These are phyloP conservation scores for Macrotyloma uniflorum DNA, from an alignment of 306 rosid species.

Conservation along the genomic window DNA sequence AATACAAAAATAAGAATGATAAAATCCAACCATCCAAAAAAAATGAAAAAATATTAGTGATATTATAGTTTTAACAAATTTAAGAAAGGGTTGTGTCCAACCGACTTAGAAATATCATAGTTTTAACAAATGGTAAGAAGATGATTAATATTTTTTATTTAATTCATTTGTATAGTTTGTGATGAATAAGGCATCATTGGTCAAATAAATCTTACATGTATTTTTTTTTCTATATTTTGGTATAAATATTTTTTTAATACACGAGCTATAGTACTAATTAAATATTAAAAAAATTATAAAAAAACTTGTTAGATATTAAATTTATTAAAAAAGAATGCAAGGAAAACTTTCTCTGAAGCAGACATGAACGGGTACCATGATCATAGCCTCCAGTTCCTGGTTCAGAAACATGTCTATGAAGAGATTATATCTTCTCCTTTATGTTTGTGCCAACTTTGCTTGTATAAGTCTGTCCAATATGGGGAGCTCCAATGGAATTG, in stretches of 20 bases:
- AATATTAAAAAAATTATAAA: neutral
- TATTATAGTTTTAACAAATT: too few species aligned
- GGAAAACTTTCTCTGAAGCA: neutral
- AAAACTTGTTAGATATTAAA: neutral
- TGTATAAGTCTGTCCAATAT: conserved; percentile 83
- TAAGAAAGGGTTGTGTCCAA: too few species aligned
- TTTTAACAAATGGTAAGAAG: too few species aligned
- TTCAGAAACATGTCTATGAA: conserved; percentile 35
- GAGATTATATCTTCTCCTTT: conserved; percentile 49
- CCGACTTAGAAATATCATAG: too few species aligned
- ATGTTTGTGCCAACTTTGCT: conserved; percentile 65
- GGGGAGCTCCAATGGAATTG: conserved; percentile 79
- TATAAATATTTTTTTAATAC: neutral
- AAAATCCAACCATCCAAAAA: too few species aligned
- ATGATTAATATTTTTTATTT: too few species aligned
- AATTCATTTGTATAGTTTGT: too few species aligned
- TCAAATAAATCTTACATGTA: neutral
- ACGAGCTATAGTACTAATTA: neutral
- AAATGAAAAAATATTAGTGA: too few species aligned
- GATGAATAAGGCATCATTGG: neutral
- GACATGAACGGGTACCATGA: conserved; percentile 22
- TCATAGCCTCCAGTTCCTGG: conserved; percentile 18
- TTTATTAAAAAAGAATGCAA: neutral
- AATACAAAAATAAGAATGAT: too few species aligned
- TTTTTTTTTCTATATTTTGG: neutral